Evolutionary conservation across 139 green algal species (phyloP), one percentile per base, ranked within the genome.

Genomic region (Chlorella sp.): DNA sequence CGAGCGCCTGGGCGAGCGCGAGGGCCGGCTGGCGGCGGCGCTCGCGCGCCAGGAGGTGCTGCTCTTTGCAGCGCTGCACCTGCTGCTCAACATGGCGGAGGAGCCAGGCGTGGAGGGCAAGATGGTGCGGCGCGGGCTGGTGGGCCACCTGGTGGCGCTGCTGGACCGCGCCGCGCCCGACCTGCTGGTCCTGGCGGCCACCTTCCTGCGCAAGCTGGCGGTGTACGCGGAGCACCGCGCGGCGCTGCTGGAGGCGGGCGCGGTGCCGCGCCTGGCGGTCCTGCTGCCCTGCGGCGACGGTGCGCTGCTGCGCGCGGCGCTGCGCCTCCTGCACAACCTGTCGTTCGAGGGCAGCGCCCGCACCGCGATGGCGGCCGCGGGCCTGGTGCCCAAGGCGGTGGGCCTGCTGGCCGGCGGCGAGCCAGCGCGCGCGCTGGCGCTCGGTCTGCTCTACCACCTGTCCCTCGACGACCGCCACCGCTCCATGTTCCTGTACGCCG

Each of bases 321-420:
- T 97, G 67, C 83, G 91, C 11, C 87, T 97, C 74, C 87, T 96
- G 75, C 88, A 94, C 87, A 97, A 97, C 81, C 87, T 97, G 45
- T 91, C 89, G 0, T 97, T 97, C 68, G 93, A 97, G 71, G 50
- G 35, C 9, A 59, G 19, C 2, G 72, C 93, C 63, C 77, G 91
- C n/a, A 82, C 90, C n/a, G 85, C 89, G 58, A 95, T 97, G 90
- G 87, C 91, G 41, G 81, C 86, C 40, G 73, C 76, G 1, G 90
- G 91, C 2, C 51, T 96, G 31, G 87, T 96, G 36, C 82, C 86
- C 33, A 92, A 91, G 85, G 81, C 93, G 40, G 33, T 61, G 78
- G 74, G 40, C n/a, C 58, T 64, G 58, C 58, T 64, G n/a, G 53
- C 14, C 53, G 29, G 19, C 53, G 29, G 9, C 19, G 19, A 60